phyloP scores from a whole-genome alignment of 768 basidiomycete genomes.

The Strobilomyces echinocephalus region DNA sequence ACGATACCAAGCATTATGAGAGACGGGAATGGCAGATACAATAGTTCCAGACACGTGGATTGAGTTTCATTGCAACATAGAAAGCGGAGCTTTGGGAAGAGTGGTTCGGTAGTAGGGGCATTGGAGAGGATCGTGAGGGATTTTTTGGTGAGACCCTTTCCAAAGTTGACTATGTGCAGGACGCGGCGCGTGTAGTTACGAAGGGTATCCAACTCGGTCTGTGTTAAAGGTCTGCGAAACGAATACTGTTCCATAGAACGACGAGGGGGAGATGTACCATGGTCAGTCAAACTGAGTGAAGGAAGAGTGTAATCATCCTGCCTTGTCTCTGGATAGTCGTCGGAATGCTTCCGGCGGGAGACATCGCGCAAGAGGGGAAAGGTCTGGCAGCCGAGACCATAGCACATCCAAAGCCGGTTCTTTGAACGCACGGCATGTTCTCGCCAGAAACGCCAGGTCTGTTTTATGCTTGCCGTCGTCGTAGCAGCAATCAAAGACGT shows the following conservation, averaged over 20 bases:
- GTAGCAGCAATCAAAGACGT: neutral
- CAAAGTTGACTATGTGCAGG: neutral
- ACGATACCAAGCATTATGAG: neutral
- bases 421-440: neutral
- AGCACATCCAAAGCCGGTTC: neutral
- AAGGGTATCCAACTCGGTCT: neutral
- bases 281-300: neutral
- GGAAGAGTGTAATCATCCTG: neutral
- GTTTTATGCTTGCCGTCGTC: neutral
- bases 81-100: neutral
- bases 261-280: neutral
- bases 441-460: neutral
- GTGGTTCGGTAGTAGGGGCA: neutral
- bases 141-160: neutral
- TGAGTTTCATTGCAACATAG: neutral
- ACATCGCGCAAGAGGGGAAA: neutral
- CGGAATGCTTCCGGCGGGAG: neutral
- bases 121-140: neutral
- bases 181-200: neutral
- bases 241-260: neutral
- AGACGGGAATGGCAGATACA: neutral
- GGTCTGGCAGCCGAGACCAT: neutral
- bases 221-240: neutral
- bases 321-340: neutral
- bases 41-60: neutral